Base-by-base conservation (phyloP, 1,139 yeast species). In the Zygosaccharomyces pseudobailii region DNA sequence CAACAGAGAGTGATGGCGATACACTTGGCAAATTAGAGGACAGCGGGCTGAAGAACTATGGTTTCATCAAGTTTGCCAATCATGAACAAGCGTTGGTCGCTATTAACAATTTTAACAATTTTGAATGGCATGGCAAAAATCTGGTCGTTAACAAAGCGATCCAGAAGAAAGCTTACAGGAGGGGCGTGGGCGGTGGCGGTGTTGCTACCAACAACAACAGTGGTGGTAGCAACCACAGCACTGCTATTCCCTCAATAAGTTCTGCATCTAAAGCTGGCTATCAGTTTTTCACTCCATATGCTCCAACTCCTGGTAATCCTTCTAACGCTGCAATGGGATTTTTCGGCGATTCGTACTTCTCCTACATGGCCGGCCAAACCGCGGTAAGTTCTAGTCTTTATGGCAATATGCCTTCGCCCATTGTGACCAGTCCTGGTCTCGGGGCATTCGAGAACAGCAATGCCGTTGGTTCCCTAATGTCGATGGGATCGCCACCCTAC, bases 51-150 rank as follows among this genome's bases (percentile, higher is more conserved):
- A 73, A 69, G 52, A 74, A 77, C 1, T 76, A 71, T 52, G 80
- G 80, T 1, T 76, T 76, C 58, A 68, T 76, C 38, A 75, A 74
- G 51, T 74, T 67, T 50, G 47, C 60, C 2, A 62, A 62, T 38
- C 74, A 72, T 40, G 55, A 52, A 3, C 63, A 71, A 50, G 79
- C 80, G 4, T 61, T 70, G 43, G 56, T 54, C 13, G 76, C 77
- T 3, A 74, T 76, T 33, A 63, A 61, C 19, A 56, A 57, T 30
- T 60, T 75, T 23, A 71, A 73, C 52, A 73, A 56, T 19, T 51
- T 38, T 31, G 47, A 55, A 30, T 59, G 64, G 62, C 47, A 49
- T 6, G 60, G 56, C 3, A 53, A 53, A 27, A 52, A 48, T 24
- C 47, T 64, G n/a, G 46, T 59, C n/a, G 66, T 62, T 5, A 64